Percentiles rank a stretch among this genome's conserved stretches.
These are phyloP conservation scores for Lathyrus aphaca DNA, from an alignment of 306 rosid genomes.

Conservation along the genomic window DNA sequence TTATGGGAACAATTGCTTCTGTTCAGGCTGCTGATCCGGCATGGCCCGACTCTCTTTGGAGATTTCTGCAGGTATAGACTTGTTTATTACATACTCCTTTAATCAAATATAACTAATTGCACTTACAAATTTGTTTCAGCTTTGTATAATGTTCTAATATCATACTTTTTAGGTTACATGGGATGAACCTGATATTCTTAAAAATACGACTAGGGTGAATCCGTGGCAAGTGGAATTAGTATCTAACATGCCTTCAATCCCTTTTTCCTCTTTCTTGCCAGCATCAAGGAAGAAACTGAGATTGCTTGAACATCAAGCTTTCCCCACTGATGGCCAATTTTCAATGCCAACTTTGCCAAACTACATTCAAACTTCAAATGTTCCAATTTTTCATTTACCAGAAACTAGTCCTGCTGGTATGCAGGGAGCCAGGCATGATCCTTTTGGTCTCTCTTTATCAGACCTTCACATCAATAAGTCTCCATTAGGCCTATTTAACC, in stretches of 20 bases:
- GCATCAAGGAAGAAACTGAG: constrained; percentile 73
- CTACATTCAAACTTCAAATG: constrained; percentile 51
- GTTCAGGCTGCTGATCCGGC: constrained; percentile 68
- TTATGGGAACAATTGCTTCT: constrained; percentile 77
- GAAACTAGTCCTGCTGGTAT: constrained; percentile 91
- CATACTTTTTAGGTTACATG: constrained; percentile 65
- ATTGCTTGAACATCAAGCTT: constrained; percentile 57
- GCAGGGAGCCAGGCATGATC: constrained; percentile 99
- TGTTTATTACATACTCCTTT: not conserved
- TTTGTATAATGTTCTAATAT: constrained; percentile 27
- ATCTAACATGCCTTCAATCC: constrained; percentile 68
- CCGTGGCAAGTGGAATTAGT: constrained; percentile 88
- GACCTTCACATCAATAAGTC: constrained; percentile 63
- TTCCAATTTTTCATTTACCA: constrained; percentile 57
- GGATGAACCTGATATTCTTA: constrained; percentile 88
- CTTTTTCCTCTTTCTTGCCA: constrained; percentile 68
- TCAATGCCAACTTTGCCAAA: constrained; percentile 54
- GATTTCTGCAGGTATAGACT: constrained; percentile 74
- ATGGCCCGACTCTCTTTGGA: constrained; percentile 90
- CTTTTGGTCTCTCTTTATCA: constrained; percentile 58
- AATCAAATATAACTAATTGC: not conserved
- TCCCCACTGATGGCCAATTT: constrained; percentile 56
- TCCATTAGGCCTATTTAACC: constrained; percentile 56
- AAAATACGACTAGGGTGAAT: constrained; percentile 77
- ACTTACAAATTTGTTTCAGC: not conserved